Evolutionary conservation across 2,329 filamentous ascomycete genomes (phyloP), one percentile per base, ranked within the genome.

Genomic region (Tolypocladium endophyticum): DNA sequence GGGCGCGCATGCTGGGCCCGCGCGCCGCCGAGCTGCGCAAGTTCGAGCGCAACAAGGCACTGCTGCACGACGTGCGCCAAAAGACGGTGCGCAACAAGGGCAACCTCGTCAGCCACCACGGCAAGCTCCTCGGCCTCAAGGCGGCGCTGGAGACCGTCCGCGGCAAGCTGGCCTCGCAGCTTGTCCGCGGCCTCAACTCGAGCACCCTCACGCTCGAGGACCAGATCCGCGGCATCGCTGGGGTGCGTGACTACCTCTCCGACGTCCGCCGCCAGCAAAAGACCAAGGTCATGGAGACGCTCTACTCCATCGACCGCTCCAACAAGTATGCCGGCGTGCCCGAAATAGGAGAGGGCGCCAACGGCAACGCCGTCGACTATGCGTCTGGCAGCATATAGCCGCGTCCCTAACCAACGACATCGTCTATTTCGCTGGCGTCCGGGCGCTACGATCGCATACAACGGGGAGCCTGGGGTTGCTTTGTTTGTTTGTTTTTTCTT

Each of bases 81-180:
- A 89, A 88, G 67, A 96, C 92, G 1, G 86, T 96, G 30, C 84
- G 85, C 62, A 96, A 97, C 76, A 97, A 97, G 75, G 85, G 86
- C 63, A 82, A 95, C 41, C 81, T 97, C 11, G 85, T 94, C 64
- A 88, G 92, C 67, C 92, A 97, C 73, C 94, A 95, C 67, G 86
- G 88, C 61, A 88, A 89, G 63, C 82, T 97, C 45, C 80, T 94
- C 58, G 88, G 88, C 3, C 81, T 97, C 47, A 94, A 96, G 71
- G 87, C 90, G 14, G 93, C 90, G 65, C 82, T 97, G 20, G 92
- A 97, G 76, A 87, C 82, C n/a, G 78, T 96, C 55, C 81, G 93
- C 41, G 82, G 88, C 63, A 94, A 92, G 71, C 81, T 97, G 23
- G 89, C 96, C 47, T 90, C 86, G 58, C 93, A 93, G 20, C 80